These are phyloP conservation scores for Dothistroma pini DNA, from an alignment of 2,329 filamentous ascomycete species.

Conservation along the genomic window DNA sequence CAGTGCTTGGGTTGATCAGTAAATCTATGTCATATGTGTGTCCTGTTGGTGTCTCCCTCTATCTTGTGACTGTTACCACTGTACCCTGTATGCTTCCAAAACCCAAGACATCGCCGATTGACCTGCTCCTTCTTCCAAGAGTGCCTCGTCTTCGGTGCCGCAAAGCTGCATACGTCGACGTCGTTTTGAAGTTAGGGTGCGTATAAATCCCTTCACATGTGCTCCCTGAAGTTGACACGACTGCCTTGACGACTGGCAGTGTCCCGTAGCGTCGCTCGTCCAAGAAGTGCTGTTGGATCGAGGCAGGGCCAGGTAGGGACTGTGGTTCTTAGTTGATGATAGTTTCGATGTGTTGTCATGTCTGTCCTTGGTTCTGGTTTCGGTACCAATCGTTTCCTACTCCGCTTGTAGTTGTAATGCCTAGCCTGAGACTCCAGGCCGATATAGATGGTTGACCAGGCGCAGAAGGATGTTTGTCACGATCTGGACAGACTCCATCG, in stretches of 20 bases:
- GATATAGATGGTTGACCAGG: slow-evolving; percentile 15
- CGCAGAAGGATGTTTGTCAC: slow-evolving; percentile 17
- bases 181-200: no score
- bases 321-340: neutral
- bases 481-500: slow-evolving; percentile 19
- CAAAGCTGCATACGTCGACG: no score
- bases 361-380: slow-evolving; percentile 18
- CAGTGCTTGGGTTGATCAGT: neutral
- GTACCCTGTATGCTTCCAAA: no score
- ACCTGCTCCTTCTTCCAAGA: no score
- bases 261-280: no score
- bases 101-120: no score
- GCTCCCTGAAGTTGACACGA: neutral
- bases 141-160: no score
- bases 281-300: no score
- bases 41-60: neutral
- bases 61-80: neutral
- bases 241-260: no score
- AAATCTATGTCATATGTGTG: neutral
- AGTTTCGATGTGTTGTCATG: slow-evolving; percentile 3
- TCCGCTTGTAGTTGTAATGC: slow-evolving; percentile 16
- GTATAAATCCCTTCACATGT: no score
- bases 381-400: slow-evolving; percentile 20
- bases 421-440: slow-evolving; percentile 10
- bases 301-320: no score